Evolutionary conservation across 345 rosid species (phyloP), one percentile per base, ranked within the genome.

Genomic region (Eucalyptus grandis): DNA sequence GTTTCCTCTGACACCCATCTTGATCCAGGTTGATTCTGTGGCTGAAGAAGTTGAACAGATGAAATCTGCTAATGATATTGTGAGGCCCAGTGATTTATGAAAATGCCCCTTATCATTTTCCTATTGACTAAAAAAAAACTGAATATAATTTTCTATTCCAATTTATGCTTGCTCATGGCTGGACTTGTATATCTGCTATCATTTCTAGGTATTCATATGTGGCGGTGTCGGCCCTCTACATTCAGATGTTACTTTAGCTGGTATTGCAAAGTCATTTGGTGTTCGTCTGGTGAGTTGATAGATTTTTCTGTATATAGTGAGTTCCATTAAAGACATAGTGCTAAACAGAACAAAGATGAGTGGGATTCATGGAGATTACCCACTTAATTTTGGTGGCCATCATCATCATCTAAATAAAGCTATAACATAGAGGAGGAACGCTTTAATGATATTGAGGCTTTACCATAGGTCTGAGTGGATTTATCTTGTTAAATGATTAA

Each of bases 151-250:
- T 26, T 30, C 53, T 62, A 34, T 49, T 37, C 22, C 40, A n/a
- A 46, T 46, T n/a, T 22, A 24, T 77, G 9, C 30, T 77, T 77
- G 27, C 46, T 77, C 15, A 77, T 40, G 85, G 47, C 85, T 77
- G 85, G 85, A 37, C 47, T 77, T 77, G 47, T 77, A 22, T 11
- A 22, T 77, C 15, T 77, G 83, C 27, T 77, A 40, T 77, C 85
- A 11, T 77, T 26, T 77, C 47, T 3, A 98, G 99, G 98, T 98
- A 58, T 95, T 97, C 86, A 89, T 98, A 58, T 96, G 95, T 89
- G 99, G 99, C 89, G 99, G 99, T 86, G 94, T 98, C 31, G 99
- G 99, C 81, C 99, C 99, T 27, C 91, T 98, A 93, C 99, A 97
- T 92, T 97, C 97, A 65, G 99, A 98, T 95, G 97, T 98, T 89